phyloP scores from a whole-genome alignment of 371 early-diverging fungal genomes.

The Syncephalis fuscata region DNA sequence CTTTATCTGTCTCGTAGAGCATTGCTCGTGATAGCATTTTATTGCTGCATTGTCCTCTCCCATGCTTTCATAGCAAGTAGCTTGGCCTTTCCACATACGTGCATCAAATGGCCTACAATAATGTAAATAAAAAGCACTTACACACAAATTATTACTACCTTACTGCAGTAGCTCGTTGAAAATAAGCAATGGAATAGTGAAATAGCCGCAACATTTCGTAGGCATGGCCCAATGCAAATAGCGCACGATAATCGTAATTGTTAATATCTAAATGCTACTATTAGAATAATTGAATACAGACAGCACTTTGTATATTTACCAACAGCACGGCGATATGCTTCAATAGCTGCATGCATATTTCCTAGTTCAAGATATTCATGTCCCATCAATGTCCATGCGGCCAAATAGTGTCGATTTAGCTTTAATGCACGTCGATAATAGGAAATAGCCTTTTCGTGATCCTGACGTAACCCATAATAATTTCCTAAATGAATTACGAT shows the following conservation, averaged over 20 bases:
- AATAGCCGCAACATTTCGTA: conserved; percentile 73
- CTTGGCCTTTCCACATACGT: conserved; percentile 65
- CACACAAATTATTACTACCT: conserved; percentile 14
- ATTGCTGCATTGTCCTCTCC: conserved; percentile 32
- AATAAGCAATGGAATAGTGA: conserved; percentile 73
- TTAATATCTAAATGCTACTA: conserved; percentile 53
- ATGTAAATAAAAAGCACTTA: background rate
- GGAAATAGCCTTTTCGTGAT: conserved; percentile 71
- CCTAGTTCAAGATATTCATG: conserved; percentile 91
- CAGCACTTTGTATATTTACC: conserved; percentile 8
- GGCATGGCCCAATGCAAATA: conserved; percentile 85
- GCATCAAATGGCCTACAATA: conserved; percentile 45
- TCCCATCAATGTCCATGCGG: conserved; percentile 88
- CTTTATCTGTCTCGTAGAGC: conserved; percentile 26
- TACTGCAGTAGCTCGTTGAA: conserved; percentile 55
- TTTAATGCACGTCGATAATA: conserved; percentile 73
- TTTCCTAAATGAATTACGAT: conserved; percentile 45
- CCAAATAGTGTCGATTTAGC: conserved; percentile 54
- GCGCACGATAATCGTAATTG: conserved; percentile 75
- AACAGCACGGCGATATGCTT: conserved; percentile 72
- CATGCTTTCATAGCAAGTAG: conserved; percentile 39
- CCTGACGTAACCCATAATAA: conserved; percentile 63
- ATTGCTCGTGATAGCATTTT: conserved; percentile 48
- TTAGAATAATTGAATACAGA: no score
- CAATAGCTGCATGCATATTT: conserved; percentile 73